Evolutionary conservation across 805 yeast genomes (phyloP), one percentile per base, ranked within the genome.

Genomic region (Candida stauntonica): DNA sequence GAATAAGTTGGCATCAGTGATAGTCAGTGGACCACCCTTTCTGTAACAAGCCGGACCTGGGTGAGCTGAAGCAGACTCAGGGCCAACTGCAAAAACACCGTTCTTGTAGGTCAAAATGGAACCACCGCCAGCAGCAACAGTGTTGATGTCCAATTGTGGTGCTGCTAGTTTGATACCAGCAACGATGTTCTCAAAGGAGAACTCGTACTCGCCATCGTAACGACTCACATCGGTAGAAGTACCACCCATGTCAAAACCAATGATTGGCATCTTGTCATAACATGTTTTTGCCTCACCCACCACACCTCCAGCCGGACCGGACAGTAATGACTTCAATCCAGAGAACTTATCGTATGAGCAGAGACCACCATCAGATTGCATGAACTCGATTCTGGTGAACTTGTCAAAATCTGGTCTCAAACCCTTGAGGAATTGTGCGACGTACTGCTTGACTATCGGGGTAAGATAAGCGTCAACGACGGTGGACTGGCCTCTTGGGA

Each of bases 41-140:
- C 91, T 68, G 62, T 86, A 86, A 54, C 91, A 84, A 2, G 89
- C 86, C 3, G 95, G 95, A 5, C 95, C 95, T 4, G 95, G 95
- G 51, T 86, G 89, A 3, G 94, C 84, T 4, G 87, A 72, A 7
- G 95, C 95, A 39, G 87, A 78, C 50, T 83, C 91, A 0, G 95
- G 95, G 1, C 95, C 95, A 4, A 86, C 95, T 14, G 72, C 76
- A 58, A 85, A 82, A 24, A 84, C 61, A 2, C 89, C 88, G 55
- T 81, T 81, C 48, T 74, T 73, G 73, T 81, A 83, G 37, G 70
- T 63, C 31, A 83, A 57, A 31, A 78, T 73, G 1, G 87, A 80
- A 5, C 91, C 88, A 38, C 93, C 93, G 32, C 93, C 93, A 2
- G 93, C 89, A 17, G 93, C 93, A 8, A 84, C 87, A 0, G 93